Conservation (phyloP, 108 stramenopile species). For the Nitzschia putrida region DNA sequence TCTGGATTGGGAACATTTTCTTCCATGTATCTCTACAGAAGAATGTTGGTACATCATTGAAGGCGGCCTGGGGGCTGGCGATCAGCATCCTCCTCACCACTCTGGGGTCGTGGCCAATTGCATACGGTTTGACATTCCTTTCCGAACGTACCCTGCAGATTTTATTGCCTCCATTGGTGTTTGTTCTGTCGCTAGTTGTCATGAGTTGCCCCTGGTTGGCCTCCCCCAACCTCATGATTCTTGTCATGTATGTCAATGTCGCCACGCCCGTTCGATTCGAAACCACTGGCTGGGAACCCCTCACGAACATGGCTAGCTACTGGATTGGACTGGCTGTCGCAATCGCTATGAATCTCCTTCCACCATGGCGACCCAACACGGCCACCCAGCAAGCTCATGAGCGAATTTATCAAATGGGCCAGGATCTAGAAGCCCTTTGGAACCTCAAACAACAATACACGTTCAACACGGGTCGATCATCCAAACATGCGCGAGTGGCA, state of each 20-base stretch:
- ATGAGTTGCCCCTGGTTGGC: slow-evolving; percentile 31
- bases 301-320: slow-evolving; percentile 29
- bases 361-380: slow-evolving; percentile 25
- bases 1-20: slow-evolving; percentile 42
- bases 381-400: slow-evolving; percentile 23
- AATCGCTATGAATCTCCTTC: slow-evolving; percentile 28
- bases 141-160: slow-evolving; percentile 3
- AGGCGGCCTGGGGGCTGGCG: slow-evolving; percentile 19
- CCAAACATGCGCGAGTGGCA: slow-evolving; percentile 30
- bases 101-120: slow-evolving; percentile 27
- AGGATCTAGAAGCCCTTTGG: slow-evolving; percentile 31
- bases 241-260: slow-evolving; percentile 28
- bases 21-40: slow-evolving; percentile 25
- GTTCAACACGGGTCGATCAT: slow-evolving; percentile 21
- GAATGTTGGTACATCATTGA: slow-evolving; percentile 33
- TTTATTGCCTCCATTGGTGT: slow-evolving; percentile 4
- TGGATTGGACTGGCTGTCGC: slow-evolving; percentile 37
- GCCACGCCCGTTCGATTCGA: slow-evolving; percentile 26
- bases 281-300: slow-evolving; percentile 24
- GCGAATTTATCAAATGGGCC: slow-evolving; percentile 21
- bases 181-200: slow-evolving; percentile 8
- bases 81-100: slow-evolving; percentile 30
- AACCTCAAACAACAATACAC: slow-evolving; percentile 23
- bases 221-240: slow-evolving; percentile 29
- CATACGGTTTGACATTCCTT: background rate